Evolutionary conservation across 2,329 filamentous ascomycete genomes (phyloP).

Genomic region (Sporothrix phasma): DNA sequence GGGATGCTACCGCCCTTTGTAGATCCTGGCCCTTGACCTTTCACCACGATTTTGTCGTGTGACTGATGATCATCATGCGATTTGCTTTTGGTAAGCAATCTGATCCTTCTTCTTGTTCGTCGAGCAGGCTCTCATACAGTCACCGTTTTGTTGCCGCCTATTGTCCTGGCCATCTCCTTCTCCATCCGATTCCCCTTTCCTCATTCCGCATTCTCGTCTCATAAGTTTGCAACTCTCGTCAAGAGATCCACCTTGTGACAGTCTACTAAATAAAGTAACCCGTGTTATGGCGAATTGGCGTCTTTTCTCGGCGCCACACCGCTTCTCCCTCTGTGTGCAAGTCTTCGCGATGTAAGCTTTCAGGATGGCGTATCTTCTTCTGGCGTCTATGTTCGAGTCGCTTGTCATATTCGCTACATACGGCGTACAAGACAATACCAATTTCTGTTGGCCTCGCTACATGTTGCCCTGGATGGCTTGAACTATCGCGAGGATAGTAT

Average conservation of each 20-base stretch:
- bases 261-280: not conserved
- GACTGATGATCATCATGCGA: not conserved
- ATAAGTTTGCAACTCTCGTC: not conserved
- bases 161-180: too few species aligned
- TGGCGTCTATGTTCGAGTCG: too few species aligned
- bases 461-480: not conserved
- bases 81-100: not conserved
- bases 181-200: too few species aligned
- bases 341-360: not conserved
- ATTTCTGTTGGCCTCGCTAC: not conserved
- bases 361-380: too few species aligned
- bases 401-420: too few species aligned
- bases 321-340: not conserved
- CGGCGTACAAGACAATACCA: too few species aligned
- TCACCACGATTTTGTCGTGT: not conserved
- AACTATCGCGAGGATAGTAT: not conserved
- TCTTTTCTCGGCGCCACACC: conserved; percentile 2
- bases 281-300: not conserved
- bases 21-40: not conserved
- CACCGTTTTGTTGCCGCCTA: not conserved
- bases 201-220: not conserved
- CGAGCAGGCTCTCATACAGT: not conserved
- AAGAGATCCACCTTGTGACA: not conserved
- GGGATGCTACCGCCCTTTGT: not conserved
- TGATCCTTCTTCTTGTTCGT: not conserved